phyloP scores from a whole-genome alignment of 139 green algal species.

The Gonium pectorale region DNA sequence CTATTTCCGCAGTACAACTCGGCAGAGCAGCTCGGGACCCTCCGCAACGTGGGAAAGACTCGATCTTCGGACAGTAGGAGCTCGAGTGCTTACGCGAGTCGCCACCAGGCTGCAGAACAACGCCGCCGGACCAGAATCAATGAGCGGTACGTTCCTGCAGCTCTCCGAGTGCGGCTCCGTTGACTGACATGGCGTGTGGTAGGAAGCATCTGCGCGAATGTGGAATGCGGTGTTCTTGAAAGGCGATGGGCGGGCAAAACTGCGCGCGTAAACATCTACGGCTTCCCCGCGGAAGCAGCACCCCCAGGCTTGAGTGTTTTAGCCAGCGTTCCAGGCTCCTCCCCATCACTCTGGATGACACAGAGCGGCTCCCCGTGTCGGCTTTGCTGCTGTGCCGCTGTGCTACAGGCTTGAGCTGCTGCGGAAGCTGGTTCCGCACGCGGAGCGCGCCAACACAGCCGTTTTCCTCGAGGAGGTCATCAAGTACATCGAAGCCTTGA shows the following conservation, averaged over 20 bases:
- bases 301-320: too few relatives aligned
- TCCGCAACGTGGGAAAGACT: conserved; percentile 13
- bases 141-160: conserved; percentile 76
- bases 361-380: too few relatives aligned
- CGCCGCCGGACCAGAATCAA: conserved; percentile 80
- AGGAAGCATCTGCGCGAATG: too few relatives aligned
- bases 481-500: conserved; percentile 77
- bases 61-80: conserved; percentile 31
- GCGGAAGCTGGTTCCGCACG: conserved; percentile 82
- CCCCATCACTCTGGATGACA: too few relatives aligned
- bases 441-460: conserved; percentile 87
- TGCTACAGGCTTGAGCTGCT: conserved; percentile 77
- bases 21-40: not conserved
- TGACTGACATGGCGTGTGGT: too few relatives aligned
- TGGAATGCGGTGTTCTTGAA: too few relatives aligned
- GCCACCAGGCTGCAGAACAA: conserved; percentile 82
- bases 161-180: too few relatives aligned
- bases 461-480: conserved; percentile 87
- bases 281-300: too few relatives aligned
- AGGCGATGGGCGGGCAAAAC: too few relatives aligned
- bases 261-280: too few relatives aligned
- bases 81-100: conserved; percentile 64
- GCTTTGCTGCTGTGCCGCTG: too few relatives aligned
- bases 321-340: too few relatives aligned
- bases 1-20: conserved; percentile 21